phyloP scores from a whole-genome alignment of 371 early-diverging fungal genomes.

The Gilbertella persicaria region DNA sequence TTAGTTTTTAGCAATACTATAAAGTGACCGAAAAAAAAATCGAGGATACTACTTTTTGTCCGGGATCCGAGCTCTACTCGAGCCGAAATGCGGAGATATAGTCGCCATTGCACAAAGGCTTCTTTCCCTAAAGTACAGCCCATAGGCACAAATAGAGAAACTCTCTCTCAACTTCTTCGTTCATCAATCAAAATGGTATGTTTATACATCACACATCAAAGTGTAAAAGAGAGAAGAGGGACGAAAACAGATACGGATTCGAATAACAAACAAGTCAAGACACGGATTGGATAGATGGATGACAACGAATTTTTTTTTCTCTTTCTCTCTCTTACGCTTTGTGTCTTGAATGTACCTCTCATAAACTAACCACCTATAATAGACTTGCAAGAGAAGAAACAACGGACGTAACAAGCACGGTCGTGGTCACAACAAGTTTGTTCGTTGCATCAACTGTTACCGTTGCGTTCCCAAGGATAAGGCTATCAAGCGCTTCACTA shows the following conservation, averaged over 20 bases:
- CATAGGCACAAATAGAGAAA: constrained; percentile 2
- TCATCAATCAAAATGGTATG: constrained; percentile 33
- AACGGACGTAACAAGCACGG: constrained; percentile 98
- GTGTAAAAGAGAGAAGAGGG: neutral
- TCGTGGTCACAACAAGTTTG: constrained; percentile 95
- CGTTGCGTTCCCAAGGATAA: constrained; percentile 99
- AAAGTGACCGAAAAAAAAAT: neutral
- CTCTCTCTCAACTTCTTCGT: constrained; percentile 40
- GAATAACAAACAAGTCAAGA: neutral
- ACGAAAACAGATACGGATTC: neutral
- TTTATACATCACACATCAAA: neutral
- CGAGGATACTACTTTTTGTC: neutral
- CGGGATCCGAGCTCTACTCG: neutral
- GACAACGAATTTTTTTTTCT: neutral
- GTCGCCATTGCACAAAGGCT: too few relatives aligned
- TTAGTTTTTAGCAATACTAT: too few relatives aligned
- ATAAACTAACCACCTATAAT: neutral
- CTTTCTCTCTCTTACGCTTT: neutral
- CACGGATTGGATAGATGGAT: constrained; percentile 10
- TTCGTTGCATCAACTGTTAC: constrained; percentile 99
- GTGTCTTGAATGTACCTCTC: neutral
- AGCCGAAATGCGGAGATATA: neutral
- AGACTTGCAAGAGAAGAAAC: constrained; percentile 98
- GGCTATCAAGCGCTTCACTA: constrained; percentile 98
- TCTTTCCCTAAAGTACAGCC: neutral